phyloP scores from a whole-genome alignment of 2,329 filamentous ascomycete genomes.

The Aspergillus sp. region DNA sequence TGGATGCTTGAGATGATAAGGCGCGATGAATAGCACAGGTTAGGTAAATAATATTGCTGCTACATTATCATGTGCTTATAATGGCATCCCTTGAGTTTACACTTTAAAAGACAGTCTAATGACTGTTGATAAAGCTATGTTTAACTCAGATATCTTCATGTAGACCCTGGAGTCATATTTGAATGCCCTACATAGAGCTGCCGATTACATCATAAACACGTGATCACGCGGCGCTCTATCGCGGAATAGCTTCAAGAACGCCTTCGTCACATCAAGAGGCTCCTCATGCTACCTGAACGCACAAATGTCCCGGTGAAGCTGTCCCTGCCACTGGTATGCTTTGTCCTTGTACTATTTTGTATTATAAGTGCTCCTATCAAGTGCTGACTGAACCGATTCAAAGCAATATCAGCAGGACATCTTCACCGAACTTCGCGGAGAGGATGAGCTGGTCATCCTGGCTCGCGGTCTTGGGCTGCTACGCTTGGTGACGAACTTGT shows the following conservation, averaged over 20 bases:
- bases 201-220: conserved; percentile 16
- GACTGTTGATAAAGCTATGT: too few relatives aligned
- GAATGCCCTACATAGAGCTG: neutral
- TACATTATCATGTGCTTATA: too few relatives aligned
- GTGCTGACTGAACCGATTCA: conserved; percentile 11
- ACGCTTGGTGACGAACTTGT: conserved; percentile 86
- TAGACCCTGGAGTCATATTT: too few relatives aligned
- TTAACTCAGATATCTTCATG: too few relatives aligned
- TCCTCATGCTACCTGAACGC: conserved; percentile 38
- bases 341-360: neutral
- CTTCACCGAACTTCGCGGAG: conserved; percentile 78
- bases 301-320: conserved; percentile 52
- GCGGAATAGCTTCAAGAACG: conserved; percentile 4
- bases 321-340: conserved; percentile 52
- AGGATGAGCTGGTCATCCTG: conserved; percentile 90
- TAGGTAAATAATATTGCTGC: too few relatives aligned
- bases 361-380: neutral
- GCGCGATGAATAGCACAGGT: too few relatives aligned
- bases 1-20: too few relatives aligned
- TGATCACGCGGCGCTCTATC: conserved; percentile 13
- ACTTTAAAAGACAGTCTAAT: too few relatives aligned
- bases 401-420: conserved; percentile 87
- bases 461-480: conserved; percentile 88
- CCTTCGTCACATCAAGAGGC: conserved; percentile 16
- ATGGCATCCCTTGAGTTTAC: too few relatives aligned